Percentiles rank a stretch among this genome's conserved stretches.
These are phyloP conservation scores for Cantharellus cinnabarinus DNA, from an alignment of 768 basidiomycete species.

Conservation along the genomic window DNA sequence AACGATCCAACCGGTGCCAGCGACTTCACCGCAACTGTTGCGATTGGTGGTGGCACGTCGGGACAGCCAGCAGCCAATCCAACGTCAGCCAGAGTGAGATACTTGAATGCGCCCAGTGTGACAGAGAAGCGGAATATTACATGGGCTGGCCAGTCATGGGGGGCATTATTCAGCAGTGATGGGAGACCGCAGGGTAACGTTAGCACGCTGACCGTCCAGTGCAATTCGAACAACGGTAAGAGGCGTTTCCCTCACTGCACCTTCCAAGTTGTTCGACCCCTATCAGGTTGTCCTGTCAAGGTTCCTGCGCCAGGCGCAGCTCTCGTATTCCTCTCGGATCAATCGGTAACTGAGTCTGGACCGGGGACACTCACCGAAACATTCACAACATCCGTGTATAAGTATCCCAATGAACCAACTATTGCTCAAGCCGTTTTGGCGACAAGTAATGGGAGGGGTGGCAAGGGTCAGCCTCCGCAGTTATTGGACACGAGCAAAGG, in stretches of 20 bases:
- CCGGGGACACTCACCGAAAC: neutral
- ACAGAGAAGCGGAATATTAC: slow-evolving; percentile 21
- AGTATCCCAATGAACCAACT: neutral
- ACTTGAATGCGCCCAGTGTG: slow-evolving; percentile 8
- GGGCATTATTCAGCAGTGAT: slow-evolving; percentile 16
- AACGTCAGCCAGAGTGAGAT: slow-evolving; percentile 13
- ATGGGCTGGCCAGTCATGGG: slow-evolving; percentile 21
- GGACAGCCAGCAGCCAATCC: slow-evolving; percentile 6
- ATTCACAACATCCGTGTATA: neutral
- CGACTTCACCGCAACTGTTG: slow-evolving; percentile 20
- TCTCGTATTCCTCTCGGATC: slow-evolving; percentile 17
- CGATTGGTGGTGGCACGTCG: slow-evolving; percentile 14
- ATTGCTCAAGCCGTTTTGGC: neutral
- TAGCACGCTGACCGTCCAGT: slow-evolving; percentile 15
- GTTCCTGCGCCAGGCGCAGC: slow-evolving; percentile 20
- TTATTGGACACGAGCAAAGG: neutral
- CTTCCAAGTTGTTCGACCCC: neutral
- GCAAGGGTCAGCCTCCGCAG: neutral
- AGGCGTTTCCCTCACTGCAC: neutral
- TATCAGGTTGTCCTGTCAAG: slow-evolving; percentile 14
- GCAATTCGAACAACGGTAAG: slow-evolving; percentile 11
- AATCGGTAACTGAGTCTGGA: slow-evolving; percentile 8
- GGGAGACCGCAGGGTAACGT: slow-evolving; percentile 16
- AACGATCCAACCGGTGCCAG: slow-evolving; percentile 23
- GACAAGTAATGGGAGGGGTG: neutral